Evolutionary conservation across 2,329 filamentous ascomycete species (phyloP).

Genomic region (Aspergillus brasiliensis): DNA sequence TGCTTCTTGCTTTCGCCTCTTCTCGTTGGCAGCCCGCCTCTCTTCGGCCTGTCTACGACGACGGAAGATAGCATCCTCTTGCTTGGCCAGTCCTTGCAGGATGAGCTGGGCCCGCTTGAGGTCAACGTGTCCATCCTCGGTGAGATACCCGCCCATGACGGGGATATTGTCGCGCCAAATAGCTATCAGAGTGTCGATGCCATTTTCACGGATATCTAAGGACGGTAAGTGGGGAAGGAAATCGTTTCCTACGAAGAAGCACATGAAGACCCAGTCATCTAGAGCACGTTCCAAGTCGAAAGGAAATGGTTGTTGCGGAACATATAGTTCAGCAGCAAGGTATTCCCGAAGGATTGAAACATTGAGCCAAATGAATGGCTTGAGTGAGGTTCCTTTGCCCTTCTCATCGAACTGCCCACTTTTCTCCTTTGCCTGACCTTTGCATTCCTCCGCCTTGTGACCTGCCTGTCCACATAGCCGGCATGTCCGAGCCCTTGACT

Average conservation of each 20-base stretch:
- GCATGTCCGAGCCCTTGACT: conserved; percentile 79
- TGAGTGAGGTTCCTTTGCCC: conserved; percentile 67
- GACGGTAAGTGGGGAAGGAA: conserved; percentile 97
- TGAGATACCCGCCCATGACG: conserved; percentile 91
- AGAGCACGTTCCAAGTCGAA: conserved; percentile 93
- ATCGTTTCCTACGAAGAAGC: conserved; percentile 98
- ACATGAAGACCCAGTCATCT: conserved; percentile 99
- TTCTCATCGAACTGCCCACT: conserved; percentile 81
- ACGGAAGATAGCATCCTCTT: conserved; percentile 91
- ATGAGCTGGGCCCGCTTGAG: conserved; percentile 85
- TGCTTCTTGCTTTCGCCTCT: conserved; percentile 74
- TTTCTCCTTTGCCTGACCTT: conserved; percentile 75
- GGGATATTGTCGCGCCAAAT: conserved; percentile 95
- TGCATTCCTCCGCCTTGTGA: conserved; percentile 84
- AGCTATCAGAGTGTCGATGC: conserved; percentile 93
- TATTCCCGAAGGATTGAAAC: conserved; percentile 92
- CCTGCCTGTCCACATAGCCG: conserved; percentile 89
- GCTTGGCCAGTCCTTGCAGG: conserved; percentile 81
- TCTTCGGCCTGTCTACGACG: conserved; percentile 85
- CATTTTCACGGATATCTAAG: conserved; percentile 93
- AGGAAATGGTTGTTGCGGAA: conserved; percentile 78
- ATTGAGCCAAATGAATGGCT: conserved; percentile 98
- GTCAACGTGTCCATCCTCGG: conserved; percentile 90
- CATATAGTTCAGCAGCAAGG: conserved; percentile 81
- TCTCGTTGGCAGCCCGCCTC: conserved; percentile 74